Percentiles rank a stretch among this genome's conserved stretches.
phyloP scores from a whole-genome alignment of 2,329 filamentous ascomycete species.

The Colletotrichum salicis region DNA sequence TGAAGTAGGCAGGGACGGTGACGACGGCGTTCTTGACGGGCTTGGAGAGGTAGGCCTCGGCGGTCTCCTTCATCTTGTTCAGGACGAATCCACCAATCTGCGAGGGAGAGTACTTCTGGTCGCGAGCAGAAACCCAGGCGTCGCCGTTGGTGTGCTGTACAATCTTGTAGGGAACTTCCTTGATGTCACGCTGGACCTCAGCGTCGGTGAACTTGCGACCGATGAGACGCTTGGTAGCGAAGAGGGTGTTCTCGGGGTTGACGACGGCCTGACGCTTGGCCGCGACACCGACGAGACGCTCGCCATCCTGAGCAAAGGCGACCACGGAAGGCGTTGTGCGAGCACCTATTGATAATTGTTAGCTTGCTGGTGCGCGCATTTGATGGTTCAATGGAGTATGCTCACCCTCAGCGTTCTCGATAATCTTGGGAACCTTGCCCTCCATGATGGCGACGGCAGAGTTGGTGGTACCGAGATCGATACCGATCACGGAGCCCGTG shows the following conservation, averaged over 20 bases:
- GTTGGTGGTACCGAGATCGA: slow-evolving; percentile 98
- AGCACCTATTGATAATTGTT: slow-evolving; percentile 66
- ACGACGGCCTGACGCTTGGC: slow-evolving; percentile 98
- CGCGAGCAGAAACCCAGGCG: slow-evolving; percentile 93
- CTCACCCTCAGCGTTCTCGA: slow-evolving; percentile 95
- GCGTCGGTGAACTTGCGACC: slow-evolving; percentile 94
- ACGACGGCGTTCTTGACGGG: slow-evolving; percentile 95
- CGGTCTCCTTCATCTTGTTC: slow-evolving; percentile 99
- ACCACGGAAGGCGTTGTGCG: slow-evolving; percentile 95
- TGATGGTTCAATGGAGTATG: background rate
- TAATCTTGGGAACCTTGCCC: slow-evolving; percentile 93
- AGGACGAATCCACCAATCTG: slow-evolving; percentile 97
- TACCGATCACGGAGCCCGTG: slow-evolving; percentile 95
- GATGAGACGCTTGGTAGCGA: slow-evolving; percentile 98
- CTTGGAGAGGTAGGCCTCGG: slow-evolving; percentile 91
- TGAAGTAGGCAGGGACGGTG: slow-evolving; percentile 98
- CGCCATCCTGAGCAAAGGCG: slow-evolving; percentile 93
- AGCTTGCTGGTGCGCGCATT: slow-evolving; percentile 1
- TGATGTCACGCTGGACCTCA: slow-evolving; percentile 96
- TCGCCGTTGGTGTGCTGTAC: slow-evolving; percentile 96
- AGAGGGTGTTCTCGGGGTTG: slow-evolving; percentile 98
- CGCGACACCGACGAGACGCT: slow-evolving; percentile 95
- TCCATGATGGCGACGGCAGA: slow-evolving; percentile 98
- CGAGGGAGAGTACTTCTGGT: slow-evolving; percentile 96
- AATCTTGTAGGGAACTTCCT: slow-evolving; percentile 99